Base-by-base conservation (phyloP, 1,139 yeast genomes). In the Starmera stellimalicola region DNA sequence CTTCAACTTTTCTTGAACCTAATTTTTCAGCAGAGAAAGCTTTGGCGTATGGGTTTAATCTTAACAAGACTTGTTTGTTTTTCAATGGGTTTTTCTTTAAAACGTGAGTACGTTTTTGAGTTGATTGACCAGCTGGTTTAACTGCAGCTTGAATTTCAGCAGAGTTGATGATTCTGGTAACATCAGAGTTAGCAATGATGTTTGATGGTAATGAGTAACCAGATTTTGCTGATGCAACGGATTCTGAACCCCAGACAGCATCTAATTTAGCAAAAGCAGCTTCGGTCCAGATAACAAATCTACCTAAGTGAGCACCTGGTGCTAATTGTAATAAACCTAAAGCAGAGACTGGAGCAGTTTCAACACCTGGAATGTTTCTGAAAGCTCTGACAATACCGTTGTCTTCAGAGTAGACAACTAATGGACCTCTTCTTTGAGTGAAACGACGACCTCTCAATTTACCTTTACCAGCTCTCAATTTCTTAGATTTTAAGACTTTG, bases 311-410 rank as follows among this genome's bases (percentile, higher is more conserved):
- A 63, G 97, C 94, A 82, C 99, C 99, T 69, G 99, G 99, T 57
- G 99, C 99, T 63, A 91, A 83, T 77, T 91, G 97, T 68, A 93
- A 83, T 62, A 93, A 77, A 73, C 93, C 93, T 63, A 91, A 79
- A 63, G 91, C 76, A 63, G 82, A 73, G 58, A 91, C 98, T 65
- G 81, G 75, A 59, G 91, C 78, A 60, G 95, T 81, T 76, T 91
- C 98, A 55, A 91, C 97, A 83, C 99, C 99, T 70, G 99, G 98
- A 54, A 91, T 73, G 84, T 91, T 93, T 82, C 97, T 88, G 80
- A 91, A 85, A 50, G 98, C 98, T 78, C 85, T 85, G 63, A 83
- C 94, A 42, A 91, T 60, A 74, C 98, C 97, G 65, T 88, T 84
- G 79, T 93, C 97, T 72, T 88, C 76, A 60, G 85, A 79, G 85